Base-by-base conservation (phyloP, 371 early-diverging fungal species). In the Mortierella sp. region DNA sequence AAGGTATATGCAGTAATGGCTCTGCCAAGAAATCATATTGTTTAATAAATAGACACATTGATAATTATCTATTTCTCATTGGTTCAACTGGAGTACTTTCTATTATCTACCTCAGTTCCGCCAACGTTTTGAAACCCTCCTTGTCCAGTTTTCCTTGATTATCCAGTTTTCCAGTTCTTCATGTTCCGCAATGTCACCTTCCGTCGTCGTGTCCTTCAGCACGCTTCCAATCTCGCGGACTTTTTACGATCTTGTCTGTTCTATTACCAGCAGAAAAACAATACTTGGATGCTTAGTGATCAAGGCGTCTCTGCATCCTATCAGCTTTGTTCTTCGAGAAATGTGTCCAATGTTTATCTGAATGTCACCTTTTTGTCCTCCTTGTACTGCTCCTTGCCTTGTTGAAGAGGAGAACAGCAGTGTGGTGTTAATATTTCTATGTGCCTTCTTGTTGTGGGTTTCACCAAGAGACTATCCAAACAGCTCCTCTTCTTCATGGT, bases 351-450 rank as follows among this genome's bases (percentile, higher is more conserved):
- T 24, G 24, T 9, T 42, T 42, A 65, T 2, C 21, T 21, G 38
- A 26, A 31, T 0, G 42, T 28, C 88, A 92, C 94, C 89, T 94
- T 94, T 84, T 94, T 92, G 31, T 93, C 78, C 77, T 94, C 94
- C 63, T 92, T 93, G 73, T 92, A 91, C 73, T 92, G 93, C 55
- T 91, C 89, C 84, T 93, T 94, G 83, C 94, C 92, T 93, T 16
- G 48, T 48, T 8, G 48, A 50, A 3, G 50, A 50, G 16, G 50
- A 16, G 50, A 16, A 50, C 16, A 50, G 16, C 13, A 16, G 11
- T 13, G 3, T 16, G 11, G 14, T 50, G 11, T 50, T 50, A 16
- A 16, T 50, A 50, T 50, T 38, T 38, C 5, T 38, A 3, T 38
- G 42, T 38, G 42, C 42, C 5, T 38, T 38, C 42, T 38, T 38